Base-by-base conservation (phyloP, 129 eudicot genomes). In the Flaveria brownii region DNA sequence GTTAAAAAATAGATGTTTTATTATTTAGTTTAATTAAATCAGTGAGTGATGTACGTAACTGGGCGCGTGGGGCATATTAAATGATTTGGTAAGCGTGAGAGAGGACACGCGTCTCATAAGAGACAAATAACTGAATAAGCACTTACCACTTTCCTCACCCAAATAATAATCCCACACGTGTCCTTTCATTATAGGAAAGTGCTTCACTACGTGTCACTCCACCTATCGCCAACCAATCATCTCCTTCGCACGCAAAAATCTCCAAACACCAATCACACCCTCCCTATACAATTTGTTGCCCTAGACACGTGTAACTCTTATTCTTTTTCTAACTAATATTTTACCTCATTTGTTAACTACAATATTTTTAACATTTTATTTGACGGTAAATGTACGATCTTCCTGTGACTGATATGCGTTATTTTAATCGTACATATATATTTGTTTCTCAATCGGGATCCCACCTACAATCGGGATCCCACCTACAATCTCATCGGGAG, bases 21-120 rank as follows among this genome's bases (percentile, higher is more conserved):
- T 45, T 45, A 45, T 45, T 9, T 45, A 18, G 12, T 17, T 1
- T 56, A 46, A 26, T 5, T 2, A 25, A 20, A 56, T 3, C 41
- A 43, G 45, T 12, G 36, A 23, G 11, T 49, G 33, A 79, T 77
- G 66, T 41, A 25, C 57, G 10, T 12, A 73, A 43, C 16, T 1
- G 13, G 42, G 84, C 84, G 84, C 77, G 81, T 76, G 33, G 6
- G 36, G 11, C 12, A 25, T 15, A 10, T 7, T 10, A 57, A 43
- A 78, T 9, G 18, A 56, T 28, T n/a, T 46, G 11, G 55, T 52
- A 63, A 23, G 1, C 0, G 20, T 14, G 78, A 52, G 4, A 77
- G 71, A 49, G 17, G 81, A 75, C 93, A 88, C 93, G 93, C 90
- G 88, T 83, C 88, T 59, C 20, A 36, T 70, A 12, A 33, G 74